Percentiles rank a stretch among this genome's conserved stretches.
Conservation (phyloP, 2,329 filamentous ascomycete species). For the Didymosphaeria variabile region DNA sequence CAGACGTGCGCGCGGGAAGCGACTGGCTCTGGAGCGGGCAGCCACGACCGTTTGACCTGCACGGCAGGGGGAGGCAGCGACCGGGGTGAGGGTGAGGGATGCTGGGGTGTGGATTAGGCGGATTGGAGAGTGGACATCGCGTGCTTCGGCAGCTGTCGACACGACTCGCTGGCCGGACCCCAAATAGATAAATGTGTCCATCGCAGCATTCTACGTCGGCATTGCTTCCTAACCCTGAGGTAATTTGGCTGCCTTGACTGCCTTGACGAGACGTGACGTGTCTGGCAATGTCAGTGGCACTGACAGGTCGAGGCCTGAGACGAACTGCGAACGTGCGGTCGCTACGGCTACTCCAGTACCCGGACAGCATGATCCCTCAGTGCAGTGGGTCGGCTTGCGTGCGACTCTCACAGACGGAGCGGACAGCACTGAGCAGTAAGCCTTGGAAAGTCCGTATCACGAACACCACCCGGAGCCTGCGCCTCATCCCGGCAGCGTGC, state of each 20-base stretch:
- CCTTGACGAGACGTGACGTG: conserved; percentile 15
- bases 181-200: neutral
- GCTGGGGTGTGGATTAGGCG: conserved; percentile 22
- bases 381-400: neutral
- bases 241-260: neutral
- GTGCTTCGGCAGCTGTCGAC: conserved; percentile 10
- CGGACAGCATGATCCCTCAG: conserved; percentile 18
- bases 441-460: conserved; percentile 2
- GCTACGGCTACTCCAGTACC: conserved; percentile 26
- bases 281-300: conserved; percentile 18
- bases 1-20: conserved; percentile 2
- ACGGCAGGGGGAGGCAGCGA: conserved; percentile 18
- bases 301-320: conserved; percentile 29
- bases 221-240: neutral
- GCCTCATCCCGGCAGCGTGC: neutral
- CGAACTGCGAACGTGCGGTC: conserved; percentile 32
- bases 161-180: conserved; percentile 12
- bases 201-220: neutral
- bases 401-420: conserved; percentile 4
- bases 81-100: conserved; percentile 10
- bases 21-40: conserved; percentile 12
- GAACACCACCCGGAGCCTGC: neutral
- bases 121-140: conserved; percentile 16
- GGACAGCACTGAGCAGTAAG: conserved; percentile 9
- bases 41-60: conserved; percentile 17